Evolutionary conservation across 1,139 yeast species (phyloP), one percentile per base, ranked within the genome.

Genomic region (Scheffersomyces segobiensis): DNA sequence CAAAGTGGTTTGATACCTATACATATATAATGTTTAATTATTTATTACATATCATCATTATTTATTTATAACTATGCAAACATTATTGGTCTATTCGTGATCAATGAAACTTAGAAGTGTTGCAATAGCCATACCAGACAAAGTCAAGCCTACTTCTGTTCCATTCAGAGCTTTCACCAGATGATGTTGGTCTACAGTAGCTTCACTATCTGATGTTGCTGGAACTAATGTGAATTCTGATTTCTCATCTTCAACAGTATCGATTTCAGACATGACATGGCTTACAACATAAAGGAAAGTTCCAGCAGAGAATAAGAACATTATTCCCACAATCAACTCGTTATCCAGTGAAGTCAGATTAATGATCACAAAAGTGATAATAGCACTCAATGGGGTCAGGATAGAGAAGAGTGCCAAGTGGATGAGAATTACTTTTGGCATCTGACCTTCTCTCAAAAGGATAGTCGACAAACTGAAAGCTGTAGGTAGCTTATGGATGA

Each of bases 401-500:
- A 76, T 63, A 0, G 89, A 77, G 69, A 87, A 87, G 5, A 78
- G 63, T 2, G 73, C 66, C 49, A 85, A 67, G 62, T 84, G 85
- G 22, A 77, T 68, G 55, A 75, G 73, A 21, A 83, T 74, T n/a
- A 70, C 68, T 18, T 64, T 61, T 8, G 62, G 59, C n/a, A 70
- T 61, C 2, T 75, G 64, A 6, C 71, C 71, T 53, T 77, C 74
- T 51, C 78, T 75, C n/a, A 83, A 68, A 50, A 90, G 73, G 14
- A 89, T 79, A 1, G 91, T 81, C 1, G 85, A 73, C 53, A 90
- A 78, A 53, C 93, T 89, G 68, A 89, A 87, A 5, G 92, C 82
- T 0, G 95, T 88, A 0, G 96, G 96, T 4, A 89, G 77, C 68
- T 89, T 89, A 76, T 89, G 96, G 42, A 89, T 70, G 59, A 89